These are phyloP conservation scores for Talaromyces sp. DNA, from an alignment of 2,329 filamentous ascomycete genomes.

Conservation along the genomic window DNA sequence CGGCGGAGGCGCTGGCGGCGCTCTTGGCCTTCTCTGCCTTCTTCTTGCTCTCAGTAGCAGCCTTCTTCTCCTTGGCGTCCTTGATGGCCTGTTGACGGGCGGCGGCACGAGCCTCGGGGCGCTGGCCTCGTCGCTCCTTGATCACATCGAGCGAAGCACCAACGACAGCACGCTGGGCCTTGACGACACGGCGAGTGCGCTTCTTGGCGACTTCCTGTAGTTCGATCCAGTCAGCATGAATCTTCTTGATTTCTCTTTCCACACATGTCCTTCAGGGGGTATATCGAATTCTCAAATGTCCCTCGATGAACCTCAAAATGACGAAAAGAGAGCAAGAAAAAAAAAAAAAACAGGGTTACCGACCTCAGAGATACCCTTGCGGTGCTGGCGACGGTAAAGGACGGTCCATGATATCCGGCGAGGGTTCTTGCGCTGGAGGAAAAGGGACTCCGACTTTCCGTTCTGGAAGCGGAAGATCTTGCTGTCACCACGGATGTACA, in stretches of 20 bases:
- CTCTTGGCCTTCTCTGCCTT: slow-evolving; percentile 99
- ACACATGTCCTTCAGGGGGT: background rate
- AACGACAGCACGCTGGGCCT: slow-evolving; percentile 97
- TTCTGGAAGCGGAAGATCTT: slow-evolving; percentile 99
- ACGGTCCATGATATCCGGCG: slow-evolving; percentile 98
- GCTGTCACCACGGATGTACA: slow-evolving; percentile 99
- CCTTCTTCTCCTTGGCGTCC: slow-evolving; percentile 98
- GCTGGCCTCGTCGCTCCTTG: slow-evolving; percentile 95
- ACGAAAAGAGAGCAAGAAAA: background rate
- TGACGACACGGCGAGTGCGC: slow-evolving; percentile 95
- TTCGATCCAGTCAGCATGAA: slow-evolving; percentile 12
- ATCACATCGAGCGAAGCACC: slow-evolving; percentile 99
- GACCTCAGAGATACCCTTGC: slow-evolving; percentile 99
- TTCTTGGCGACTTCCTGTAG: slow-evolving; percentile 98
- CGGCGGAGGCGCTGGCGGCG: slow-evolving; percentile 69
- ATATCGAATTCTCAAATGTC: slow-evolving; percentile 2
- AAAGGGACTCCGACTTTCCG: slow-evolving; percentile 98
- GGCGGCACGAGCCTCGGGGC: slow-evolving; percentile 91
- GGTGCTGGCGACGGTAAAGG: slow-evolving; percentile 97
- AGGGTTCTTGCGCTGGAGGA: slow-evolving; percentile 99
- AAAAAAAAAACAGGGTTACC: slow-evolving; percentile 38
- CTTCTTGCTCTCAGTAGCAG: slow-evolving; percentile 80
- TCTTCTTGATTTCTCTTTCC: background rate
- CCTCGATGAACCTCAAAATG: background rate
- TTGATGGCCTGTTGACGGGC: slow-evolving; percentile 88